These are phyloP conservation scores for Trichoderma koningii DNA, from an alignment of 2,329 filamentous ascomycete genomes.

Conservation along the genomic window DNA sequence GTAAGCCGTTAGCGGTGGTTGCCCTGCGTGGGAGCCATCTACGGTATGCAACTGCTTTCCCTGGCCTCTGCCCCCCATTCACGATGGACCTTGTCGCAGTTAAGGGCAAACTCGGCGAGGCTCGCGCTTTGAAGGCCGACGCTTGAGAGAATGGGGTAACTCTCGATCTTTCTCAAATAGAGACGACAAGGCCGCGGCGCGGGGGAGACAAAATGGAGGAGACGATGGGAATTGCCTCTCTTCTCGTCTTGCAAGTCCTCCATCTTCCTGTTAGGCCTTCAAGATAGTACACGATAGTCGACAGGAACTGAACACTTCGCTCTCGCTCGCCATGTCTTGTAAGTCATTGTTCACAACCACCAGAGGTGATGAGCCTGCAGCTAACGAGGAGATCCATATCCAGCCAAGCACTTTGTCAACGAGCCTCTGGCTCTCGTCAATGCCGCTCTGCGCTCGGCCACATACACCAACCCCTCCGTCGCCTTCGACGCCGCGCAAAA, in stretches of 20 bases:
- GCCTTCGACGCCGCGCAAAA: slow-evolving; percentile 35
- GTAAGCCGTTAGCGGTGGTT: not conserved
- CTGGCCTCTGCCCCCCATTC: slow-evolving; percentile 5
- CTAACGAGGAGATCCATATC: not conserved
- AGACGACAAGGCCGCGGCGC: slow-evolving; percentile 6
- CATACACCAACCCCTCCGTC: slow-evolving; percentile 37
- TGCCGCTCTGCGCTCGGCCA: slow-evolving; percentile 34
- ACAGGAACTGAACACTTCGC: not conserved
- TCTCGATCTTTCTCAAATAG: not conserved
- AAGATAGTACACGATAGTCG: not conserved
- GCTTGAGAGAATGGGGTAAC: slow-evolving; percentile 23
- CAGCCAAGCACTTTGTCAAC: slow-evolving; percentile 34
- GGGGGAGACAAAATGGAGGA: not conserved
- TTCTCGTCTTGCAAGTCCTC: not conserved
- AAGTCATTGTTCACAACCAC: not conserved
- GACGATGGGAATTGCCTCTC: not conserved
- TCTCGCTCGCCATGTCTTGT: slow-evolving; percentile 20
- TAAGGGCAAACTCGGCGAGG: not conserved
- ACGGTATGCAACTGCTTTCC: not conserved
- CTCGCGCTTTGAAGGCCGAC: not conserved
- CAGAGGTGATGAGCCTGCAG: no score
- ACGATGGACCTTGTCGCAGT: slow-evolving; percentile 11
- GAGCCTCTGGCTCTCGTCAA: slow-evolving; percentile 32
- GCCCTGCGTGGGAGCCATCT: not conserved
- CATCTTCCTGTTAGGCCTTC: no score